These are phyloP conservation scores for Kurtzmaniella cleridarum DNA, from an alignment of 805 yeast species.

Conservation along the genomic window DNA sequence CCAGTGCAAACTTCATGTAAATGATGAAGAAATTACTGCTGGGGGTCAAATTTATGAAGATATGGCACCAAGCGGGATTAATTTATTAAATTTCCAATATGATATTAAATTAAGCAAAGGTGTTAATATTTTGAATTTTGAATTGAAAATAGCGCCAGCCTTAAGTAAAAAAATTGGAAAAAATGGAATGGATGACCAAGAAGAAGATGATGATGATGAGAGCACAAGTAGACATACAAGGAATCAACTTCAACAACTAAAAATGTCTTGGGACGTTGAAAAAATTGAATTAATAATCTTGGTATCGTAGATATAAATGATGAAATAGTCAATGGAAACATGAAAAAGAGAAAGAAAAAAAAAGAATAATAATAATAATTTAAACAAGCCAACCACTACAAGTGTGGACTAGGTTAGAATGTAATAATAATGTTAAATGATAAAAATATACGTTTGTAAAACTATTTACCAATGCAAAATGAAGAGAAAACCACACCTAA, in stretches of 20 bases:
- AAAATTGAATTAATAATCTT: constrained; percentile 27
- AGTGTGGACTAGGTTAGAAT: too few species aligned
- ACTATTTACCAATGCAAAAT: constrained; percentile 88
- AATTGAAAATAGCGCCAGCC: constrained; percentile 36
- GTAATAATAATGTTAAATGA: background rate
- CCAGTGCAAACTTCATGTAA: constrained; percentile 33
- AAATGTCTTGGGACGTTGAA: constrained; percentile 43
- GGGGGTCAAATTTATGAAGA: constrained; percentile 25
- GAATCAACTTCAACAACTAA: constrained; percentile 40
- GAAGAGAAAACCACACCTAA: constrained; percentile 86
- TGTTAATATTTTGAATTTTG: constrained; percentile 33
- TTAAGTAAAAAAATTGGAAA: constrained; percentile 33
- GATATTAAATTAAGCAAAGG: constrained; percentile 38
- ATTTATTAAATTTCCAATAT: constrained; percentile 23
- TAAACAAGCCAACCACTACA: too few species aligned
- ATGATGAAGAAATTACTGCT: constrained; percentile 32
- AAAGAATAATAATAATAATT: too few species aligned
- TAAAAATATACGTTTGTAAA: background rate
- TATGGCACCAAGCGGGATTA: constrained; percentile 7
- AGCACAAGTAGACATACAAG: constrained; percentile 38
- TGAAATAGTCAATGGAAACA: too few species aligned
- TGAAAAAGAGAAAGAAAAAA: too few species aligned
- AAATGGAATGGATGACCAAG: constrained; percentile 9
- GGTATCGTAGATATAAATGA: too few species aligned
- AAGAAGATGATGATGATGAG: constrained; percentile 20